Conservation (phyloP, 2,329 filamentous ascomycete species). For the Fusarium sp. region DNA sequence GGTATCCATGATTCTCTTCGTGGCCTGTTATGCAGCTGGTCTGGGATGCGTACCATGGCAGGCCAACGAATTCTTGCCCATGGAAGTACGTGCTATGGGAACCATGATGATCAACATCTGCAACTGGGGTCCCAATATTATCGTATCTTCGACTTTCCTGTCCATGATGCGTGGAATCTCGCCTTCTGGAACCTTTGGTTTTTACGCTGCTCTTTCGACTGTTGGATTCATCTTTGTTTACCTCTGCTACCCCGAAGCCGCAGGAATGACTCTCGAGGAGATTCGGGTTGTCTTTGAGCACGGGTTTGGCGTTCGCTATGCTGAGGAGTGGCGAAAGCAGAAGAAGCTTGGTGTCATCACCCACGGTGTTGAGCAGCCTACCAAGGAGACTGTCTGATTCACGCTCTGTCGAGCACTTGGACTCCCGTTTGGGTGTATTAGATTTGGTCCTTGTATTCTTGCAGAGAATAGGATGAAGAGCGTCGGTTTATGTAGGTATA, state of each 20-base stretch:
- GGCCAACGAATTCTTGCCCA: slow-evolving; percentile 39
- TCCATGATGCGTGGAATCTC: slow-evolving; percentile 36
- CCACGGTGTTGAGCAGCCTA: not conserved
- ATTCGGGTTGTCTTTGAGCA: slow-evolving; percentile 60
- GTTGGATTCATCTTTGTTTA: slow-evolving; percentile 50
- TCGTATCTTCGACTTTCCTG: slow-evolving; percentile 28
- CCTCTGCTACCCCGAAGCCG: slow-evolving; percentile 63
- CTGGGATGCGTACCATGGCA: slow-evolving; percentile 38
- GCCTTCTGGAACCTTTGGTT: slow-evolving; percentile 27
- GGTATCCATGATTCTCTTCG: slow-evolving; percentile 38
- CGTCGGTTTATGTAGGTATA: not conserved
- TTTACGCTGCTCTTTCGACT: slow-evolving; percentile 26
- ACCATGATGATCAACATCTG: slow-evolving; percentile 60
- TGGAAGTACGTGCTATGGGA: slow-evolving; percentile 58
- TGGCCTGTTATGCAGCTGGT: slow-evolving; percentile 39
- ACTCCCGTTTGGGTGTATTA: not conserved
- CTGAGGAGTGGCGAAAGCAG: slow-evolving; percentile 32
- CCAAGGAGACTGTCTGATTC: not conserved
- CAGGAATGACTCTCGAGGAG: slow-evolving; percentile 64
- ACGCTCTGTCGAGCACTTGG: not conserved
- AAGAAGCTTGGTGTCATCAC: slow-evolving; percentile 14
- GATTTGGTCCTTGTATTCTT: not conserved
- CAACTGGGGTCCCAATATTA: slow-evolving; percentile 55
- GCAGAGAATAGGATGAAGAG: not conserved
- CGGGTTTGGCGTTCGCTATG: slow-evolving; percentile 55